Base-by-base conservation (phyloP, 2,329 filamentous ascomycete species). In the Penicillium brevicompactum region DNA sequence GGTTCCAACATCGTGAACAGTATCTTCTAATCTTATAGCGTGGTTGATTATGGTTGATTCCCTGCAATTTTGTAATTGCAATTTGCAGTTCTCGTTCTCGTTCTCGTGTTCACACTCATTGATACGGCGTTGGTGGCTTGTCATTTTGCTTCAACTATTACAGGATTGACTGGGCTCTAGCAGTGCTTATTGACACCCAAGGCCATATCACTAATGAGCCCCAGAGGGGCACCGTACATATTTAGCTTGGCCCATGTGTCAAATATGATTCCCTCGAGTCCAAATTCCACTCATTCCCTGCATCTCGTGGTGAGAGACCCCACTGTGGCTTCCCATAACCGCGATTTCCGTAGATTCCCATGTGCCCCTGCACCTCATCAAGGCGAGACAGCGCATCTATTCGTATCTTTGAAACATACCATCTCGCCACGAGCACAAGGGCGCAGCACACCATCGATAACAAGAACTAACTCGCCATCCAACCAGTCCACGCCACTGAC, bases 1-100 rank as follows among this genome's bases (percentile, higher is more conserved):
- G 92, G 92, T 70, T 85, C 88, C 64, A 94, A 96, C 70, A 86
- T 96, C 70, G 91, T 96, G 64, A 94, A 95, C 76, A 86, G 88
- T 60, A 95, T 96, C 66, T 94, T 96, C 74, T 96, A 86, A 77
- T 51, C 43, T 43, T 45, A 41, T 37, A 16, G 16, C 50, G 31
- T 30, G 4, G 18, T 18, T 18, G 18, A 18, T 18, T 18, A 18
- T 18, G 18, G 2, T 18, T 18, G 18, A 18, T 18, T 18, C 18
- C 18, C 18, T 18, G 18, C 18, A 18, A 18, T 18, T 18, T 18
- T 18, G 1, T 18, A 2, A 18, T 34, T 48, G 24, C 46, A 37
- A 53, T 49, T 44, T 55, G 43, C 51, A 42, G 18, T 47, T 38
- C 18, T 18, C 18, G 18, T 18, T 46, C 18, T 30, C 32, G 18